Evolutionary conservation across 352 stramenopile genomes (phyloP).

Genomic region (Aphanomyces astaci): DNA sequence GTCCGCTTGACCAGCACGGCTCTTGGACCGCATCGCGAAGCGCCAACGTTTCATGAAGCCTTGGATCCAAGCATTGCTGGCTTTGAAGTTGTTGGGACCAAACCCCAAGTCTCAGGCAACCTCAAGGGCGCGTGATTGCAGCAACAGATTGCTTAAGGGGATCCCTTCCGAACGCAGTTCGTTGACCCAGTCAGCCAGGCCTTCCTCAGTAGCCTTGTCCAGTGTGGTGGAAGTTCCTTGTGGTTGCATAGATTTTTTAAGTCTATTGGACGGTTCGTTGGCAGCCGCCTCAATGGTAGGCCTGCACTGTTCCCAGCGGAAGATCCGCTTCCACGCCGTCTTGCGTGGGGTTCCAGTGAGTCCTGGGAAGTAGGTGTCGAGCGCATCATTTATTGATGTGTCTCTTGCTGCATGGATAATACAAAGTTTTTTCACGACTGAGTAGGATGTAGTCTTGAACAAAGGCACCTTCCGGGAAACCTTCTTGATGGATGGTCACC

Average conservation of each 20-base stretch:
- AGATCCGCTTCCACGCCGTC: neutral
- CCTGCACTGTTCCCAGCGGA: neutral
- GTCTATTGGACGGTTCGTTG: neutral
- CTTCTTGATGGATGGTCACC: neutral
- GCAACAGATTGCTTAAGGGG: neutral
- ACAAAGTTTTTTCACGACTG: neutral
- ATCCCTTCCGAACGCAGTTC: neutral
- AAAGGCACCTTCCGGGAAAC: neutral
- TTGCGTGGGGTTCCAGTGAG: neutral
- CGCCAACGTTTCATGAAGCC: neutral
- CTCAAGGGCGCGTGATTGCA: neutral
- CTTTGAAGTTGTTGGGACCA: neutral
- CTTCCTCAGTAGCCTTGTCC: neutral
- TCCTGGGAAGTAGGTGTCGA: neutral
- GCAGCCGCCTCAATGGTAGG: neutral
- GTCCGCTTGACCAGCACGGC: slow-evolving; percentile 18
- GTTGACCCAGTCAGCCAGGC: neutral
- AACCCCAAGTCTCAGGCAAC: neutral
- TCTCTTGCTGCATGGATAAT: slow-evolving; percentile 3
- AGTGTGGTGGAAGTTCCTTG: neutral
- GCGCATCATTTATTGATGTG: neutral
- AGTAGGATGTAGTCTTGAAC: neutral
- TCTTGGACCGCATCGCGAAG: slow-evolving; percentile 22
- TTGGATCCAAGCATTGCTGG: neutral
- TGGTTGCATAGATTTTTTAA: neutral